Evolutionary conservation across 106 monocot species (phyloP), one percentile per base, ranked within the genome.

Genomic region (Vanilla planifolia): DNA sequence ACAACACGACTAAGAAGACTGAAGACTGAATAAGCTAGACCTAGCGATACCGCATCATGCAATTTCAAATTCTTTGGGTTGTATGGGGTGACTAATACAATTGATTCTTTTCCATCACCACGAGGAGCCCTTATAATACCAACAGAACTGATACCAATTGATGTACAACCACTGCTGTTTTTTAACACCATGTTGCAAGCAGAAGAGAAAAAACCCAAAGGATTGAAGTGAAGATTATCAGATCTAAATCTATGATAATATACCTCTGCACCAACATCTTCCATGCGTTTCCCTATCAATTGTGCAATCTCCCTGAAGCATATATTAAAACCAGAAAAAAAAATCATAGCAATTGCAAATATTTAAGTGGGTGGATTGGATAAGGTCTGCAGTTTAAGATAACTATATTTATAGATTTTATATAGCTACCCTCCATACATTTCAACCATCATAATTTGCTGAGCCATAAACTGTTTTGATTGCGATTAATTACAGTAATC

Each of bases 51-150:
- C 15, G 77, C 76, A 17, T 81, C 87, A 48, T 35, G 74, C 33
- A 76, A 21, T 51, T 76, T 40, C 20, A 79, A 44, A 45, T 80
- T 73, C 35, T 77, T 57, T 48, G 82, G 72, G 72, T 94, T 80
- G 37, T 89, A 94, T 64, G 89, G 89, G 51, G 81, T 83, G 5
- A 94, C 89, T 30, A 94, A 50, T n/a, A 89, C 83, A 65, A 89
- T 86, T 67, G 85, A 76, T 80, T 94, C 94, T 71, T 94, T 94
- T 60, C 94, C 94, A 69, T 94, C 94, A 41, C 89, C 94, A 41
- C 70, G 82, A 53, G 94, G 86, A 66, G 94, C 85, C 42, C 83
- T 72, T 65, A 89, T 78, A 17, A 89, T 86, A 24, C 94, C 94
- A 43, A 94, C 68, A 43, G 80, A 53, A 65, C 73, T 86, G 26